These are phyloP conservation scores for Coemansia sp. DNA, from an alignment of 192 early-diverging fungal genomes.

Conservation along the genomic window DNA sequence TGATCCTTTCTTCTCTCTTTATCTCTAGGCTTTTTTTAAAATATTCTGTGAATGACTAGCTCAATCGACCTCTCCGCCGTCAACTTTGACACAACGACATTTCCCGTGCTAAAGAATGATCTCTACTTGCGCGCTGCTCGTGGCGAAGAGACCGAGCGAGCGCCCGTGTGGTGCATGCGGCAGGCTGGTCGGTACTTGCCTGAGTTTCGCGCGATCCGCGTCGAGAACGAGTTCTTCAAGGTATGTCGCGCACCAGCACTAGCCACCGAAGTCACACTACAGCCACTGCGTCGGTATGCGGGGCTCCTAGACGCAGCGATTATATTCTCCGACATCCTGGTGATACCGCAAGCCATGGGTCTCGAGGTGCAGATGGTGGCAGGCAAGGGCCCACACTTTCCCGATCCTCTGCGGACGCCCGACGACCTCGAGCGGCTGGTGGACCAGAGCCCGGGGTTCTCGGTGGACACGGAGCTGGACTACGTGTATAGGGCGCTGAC, in stretches of 20 bases:
- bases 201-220: slow-evolving; percentile 85
- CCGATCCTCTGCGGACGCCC: slow-evolving; percentile 72
- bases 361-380: slow-evolving; percentile 92
- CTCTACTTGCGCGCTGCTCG: slow-evolving; percentile 83
- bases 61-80: not conserved
- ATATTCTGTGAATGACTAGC: not conserved
- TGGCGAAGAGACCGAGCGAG: slow-evolving; percentile 72
- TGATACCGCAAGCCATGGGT: slow-evolving; percentile 96
- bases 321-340: slow-evolving; percentile 98
- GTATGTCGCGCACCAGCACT: slow-evolving; percentile 91
- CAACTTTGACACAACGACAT: slow-evolving; percentile 51
- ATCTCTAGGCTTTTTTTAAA: slow-evolving; percentile 2
- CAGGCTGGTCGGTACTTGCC: slow-evolving; percentile 97
- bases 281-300: slow-evolving; percentile 91
- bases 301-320: slow-evolving; percentile 93
- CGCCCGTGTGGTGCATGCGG: slow-evolving; percentile 97
- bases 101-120: slow-evolving; percentile 89
- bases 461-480: slow-evolving; percentile 68
- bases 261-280: slow-evolving; percentile 91
- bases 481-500: slow-evolving; percentile 96
- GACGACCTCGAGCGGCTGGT: slow-evolving; percentile 71
- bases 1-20: not conserved
- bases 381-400: slow-evolving; percentile 87
- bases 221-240: slow-evolving; percentile 89
- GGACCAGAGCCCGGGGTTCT: slow-evolving; percentile 51